These are phyloP conservation scores for Suhomyces maxii DNA, from an alignment of 1,139 yeast genomes.

Conservation along the genomic window DNA sequence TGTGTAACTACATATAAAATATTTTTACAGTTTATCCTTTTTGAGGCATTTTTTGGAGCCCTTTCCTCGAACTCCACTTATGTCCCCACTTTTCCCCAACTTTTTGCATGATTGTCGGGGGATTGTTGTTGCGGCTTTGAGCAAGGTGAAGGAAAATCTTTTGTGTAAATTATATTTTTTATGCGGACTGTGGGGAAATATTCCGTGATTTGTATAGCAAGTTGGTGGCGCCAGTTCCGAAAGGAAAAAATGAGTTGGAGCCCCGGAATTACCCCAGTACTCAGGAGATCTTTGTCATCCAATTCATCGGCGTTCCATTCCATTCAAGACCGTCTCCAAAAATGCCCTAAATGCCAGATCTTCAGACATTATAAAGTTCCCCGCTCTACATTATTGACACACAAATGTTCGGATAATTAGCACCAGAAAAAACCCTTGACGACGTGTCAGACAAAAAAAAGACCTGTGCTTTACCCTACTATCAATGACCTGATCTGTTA, in stretches of 20 bases:
- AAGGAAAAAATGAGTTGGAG: neutral
- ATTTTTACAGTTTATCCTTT: neutral
- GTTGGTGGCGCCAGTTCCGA: neutral
- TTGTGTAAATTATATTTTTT: neutral
- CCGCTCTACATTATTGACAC: too few species aligned
- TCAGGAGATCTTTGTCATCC: neutral
- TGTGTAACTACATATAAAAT: neutral
- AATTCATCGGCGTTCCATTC: neutral
- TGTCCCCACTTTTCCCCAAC: conserved; percentile 6
- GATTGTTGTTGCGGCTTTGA: neutral
- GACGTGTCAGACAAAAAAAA: too few species aligned
- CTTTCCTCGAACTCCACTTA: conserved; percentile 4
- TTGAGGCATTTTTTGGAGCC: neutral
- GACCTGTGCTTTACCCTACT: too few species aligned
- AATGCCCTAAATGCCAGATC: too few species aligned
- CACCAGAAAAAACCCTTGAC: neutral
- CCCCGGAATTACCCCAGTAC: neutral
- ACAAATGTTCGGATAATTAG: neutral
- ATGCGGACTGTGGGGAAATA: conserved; percentile 9
- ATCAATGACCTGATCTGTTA: too few species aligned
- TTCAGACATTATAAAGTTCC: too few species aligned
- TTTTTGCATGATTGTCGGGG: neutral
- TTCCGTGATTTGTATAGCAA: conserved; percentile 3
- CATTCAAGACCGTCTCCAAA: too few species aligned
- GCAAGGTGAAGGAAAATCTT: neutral